Percentiles rank a stretch among this genome's conserved stretches.
Conservation (phyloP, 306 rosid species). For the Vigna angularis region DNA sequence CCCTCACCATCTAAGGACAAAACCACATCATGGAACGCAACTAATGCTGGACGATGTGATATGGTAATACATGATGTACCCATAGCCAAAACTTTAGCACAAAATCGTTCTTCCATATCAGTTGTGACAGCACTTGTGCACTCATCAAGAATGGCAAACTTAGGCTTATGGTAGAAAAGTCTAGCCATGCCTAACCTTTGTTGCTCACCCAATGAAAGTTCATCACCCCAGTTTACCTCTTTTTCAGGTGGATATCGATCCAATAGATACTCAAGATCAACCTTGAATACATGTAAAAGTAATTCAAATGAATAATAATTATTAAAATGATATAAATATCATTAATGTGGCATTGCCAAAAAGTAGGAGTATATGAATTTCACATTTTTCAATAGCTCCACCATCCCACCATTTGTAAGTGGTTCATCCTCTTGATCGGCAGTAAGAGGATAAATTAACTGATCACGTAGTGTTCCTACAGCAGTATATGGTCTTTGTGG, state of each 20-base stretch:
- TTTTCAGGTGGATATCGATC: slow-evolving; percentile 80
- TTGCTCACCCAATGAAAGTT: slow-evolving; percentile 89
- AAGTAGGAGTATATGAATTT: slow-evolving; percentile 13
- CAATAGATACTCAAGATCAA: slow-evolving; percentile 85
- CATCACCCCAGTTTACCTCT: slow-evolving; percentile 95
- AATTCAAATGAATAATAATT: slow-evolving; percentile 24
- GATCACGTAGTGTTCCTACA: slow-evolving; percentile 90
- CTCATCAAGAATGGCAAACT: slow-evolving; percentile 94
- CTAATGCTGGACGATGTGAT: slow-evolving; percentile 93
- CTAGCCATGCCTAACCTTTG: slow-evolving; percentile 95
- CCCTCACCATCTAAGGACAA: slow-evolving; percentile 95
- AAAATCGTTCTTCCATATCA: slow-evolving; percentile 94
- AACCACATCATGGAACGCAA: slow-evolving; percentile 90
- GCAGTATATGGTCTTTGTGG: slow-evolving; percentile 96
- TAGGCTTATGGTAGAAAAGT: slow-evolving; percentile 89
- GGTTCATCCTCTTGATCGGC: slow-evolving; percentile 74
- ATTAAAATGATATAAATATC: slow-evolving; percentile 29
- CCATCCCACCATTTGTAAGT: slow-evolving; percentile 74
- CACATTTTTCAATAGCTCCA: slow-evolving; percentile 79
- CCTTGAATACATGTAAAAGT: slow-evolving; percentile 52
- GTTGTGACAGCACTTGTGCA: slow-evolving; percentile 97
- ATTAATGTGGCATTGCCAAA: slow-evolving; percentile 9
- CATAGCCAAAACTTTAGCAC: slow-evolving; percentile 90
- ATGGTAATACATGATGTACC: slow-evolving; percentile 95
- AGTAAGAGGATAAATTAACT: slow-evolving; percentile 85